These are phyloP conservation scores for Tricholoma flavovirens DNA, from an alignment of 768 basidiomycete species.

Conservation along the genomic window DNA sequence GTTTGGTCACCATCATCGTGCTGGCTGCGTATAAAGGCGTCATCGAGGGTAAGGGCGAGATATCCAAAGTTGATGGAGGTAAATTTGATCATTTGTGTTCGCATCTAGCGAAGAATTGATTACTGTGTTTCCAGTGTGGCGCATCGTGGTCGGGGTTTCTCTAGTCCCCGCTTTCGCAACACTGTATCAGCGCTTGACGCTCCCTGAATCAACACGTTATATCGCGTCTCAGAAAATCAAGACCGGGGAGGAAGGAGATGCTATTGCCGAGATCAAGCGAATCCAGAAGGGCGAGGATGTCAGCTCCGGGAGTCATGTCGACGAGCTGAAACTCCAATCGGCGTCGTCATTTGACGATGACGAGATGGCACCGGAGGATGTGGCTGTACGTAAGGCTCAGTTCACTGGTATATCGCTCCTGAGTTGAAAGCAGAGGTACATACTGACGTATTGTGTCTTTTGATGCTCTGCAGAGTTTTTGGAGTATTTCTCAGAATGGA, in stretches of 20 bases:
- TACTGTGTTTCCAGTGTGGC: slow-evolving; percentile 44
- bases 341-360: slow-evolving; percentile 1
- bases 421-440: background rate
- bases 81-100: slow-evolving; percentile 9
- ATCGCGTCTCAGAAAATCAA: slow-evolving; percentile 35
- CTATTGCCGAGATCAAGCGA: slow-evolving; percentile 27
- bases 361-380: background rate
- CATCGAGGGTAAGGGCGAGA: slow-evolving; percentile 55
- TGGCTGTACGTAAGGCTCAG: too few species aligned
- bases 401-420: slow-evolving; percentile 27
- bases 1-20: slow-evolving; percentile 57
- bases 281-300: slow-evolving; percentile 25
- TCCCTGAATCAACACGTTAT: slow-evolving; percentile 62
- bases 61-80: slow-evolving; percentile 68
- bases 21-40: slow-evolving; percentile 56
- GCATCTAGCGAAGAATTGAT: background rate
- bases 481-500: slow-evolving; percentile 67
- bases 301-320: slow-evolving; percentile 13
- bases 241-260: slow-evolving; percentile 18
- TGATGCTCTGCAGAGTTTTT: slow-evolving; percentile 54
- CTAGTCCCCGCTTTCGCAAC: slow-evolving; percentile 70
- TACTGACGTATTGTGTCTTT: background rate
- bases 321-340: slow-evolving; percentile 7
- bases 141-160: slow-evolving; percentile 69
- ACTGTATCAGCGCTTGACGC: slow-evolving; percentile 69